Percentiles rank a stretch among this genome's conserved stretches.
phyloP scores from a whole-genome alignment of 139 green algal species.

The Chlamydomonas applanata region DNA sequence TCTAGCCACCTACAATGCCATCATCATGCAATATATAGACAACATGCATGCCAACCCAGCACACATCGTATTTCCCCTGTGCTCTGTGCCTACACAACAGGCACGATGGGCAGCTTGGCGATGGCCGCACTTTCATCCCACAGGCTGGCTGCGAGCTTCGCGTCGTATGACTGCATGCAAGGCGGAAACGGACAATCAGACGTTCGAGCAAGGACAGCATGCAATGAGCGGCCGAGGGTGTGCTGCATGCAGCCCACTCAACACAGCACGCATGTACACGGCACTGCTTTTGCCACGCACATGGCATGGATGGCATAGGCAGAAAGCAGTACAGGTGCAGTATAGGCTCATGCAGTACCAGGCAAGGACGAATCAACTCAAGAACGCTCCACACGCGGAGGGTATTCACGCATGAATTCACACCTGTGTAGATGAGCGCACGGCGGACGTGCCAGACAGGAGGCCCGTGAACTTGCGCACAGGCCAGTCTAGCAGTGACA shows the following conservation, averaged over 20 bases:
- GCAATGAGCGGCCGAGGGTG: not conserved
- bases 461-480: slow-evolving; percentile 8
- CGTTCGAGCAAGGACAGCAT: not conserved
- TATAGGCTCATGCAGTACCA: too few relatives aligned
- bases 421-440: slow-evolving; percentile 12
- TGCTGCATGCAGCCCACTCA: not conserved
- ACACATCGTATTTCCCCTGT: too few relatives aligned
- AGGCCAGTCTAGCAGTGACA: slow-evolving; percentile 11
- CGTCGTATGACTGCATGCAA: not conserved
- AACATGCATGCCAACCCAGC: too few relatives aligned
- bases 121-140: not conserved
- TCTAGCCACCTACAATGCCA: too few relatives aligned
- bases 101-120: not conserved
- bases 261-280: not conserved
- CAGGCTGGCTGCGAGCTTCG: not conserved
- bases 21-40: too few relatives aligned
- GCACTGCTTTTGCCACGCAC: not conserved
- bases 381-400: too few relatives aligned
- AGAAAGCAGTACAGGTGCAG: not conserved
- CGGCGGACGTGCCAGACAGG: not conserved
- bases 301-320: not conserved
- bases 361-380: too few relatives aligned
- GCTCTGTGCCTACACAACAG: not conserved
- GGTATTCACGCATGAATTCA: too few relatives aligned
- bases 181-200: not conserved